A percentile compares a stretch with the other conserved stretches of the same genome.
phyloP scores from a whole-genome alignment of 2,329 filamentous ascomycete genomes.

The Falciphora oryzae region DNA sequence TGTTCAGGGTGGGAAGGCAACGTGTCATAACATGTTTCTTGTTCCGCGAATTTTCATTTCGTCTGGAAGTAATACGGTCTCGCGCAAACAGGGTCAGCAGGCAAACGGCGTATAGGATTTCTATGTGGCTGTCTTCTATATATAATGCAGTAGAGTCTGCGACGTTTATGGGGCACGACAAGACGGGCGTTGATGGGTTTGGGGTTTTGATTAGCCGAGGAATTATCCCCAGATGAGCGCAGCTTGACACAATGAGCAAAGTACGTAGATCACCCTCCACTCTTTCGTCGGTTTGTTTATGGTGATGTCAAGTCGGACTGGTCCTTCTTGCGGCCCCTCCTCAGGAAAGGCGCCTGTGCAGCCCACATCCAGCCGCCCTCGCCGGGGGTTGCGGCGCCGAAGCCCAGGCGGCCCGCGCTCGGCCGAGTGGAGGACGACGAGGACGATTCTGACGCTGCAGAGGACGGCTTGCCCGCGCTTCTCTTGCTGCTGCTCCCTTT shows the following conservation, averaged over 20 bases:
- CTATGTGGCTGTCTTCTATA: neutral
- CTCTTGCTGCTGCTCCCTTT: neutral
- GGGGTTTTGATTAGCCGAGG: neutral
- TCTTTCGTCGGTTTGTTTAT: neutral
- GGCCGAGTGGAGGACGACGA: neutral
- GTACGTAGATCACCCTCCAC: neutral
- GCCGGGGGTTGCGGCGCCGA: constrained; percentile 10
- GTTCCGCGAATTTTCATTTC: neutral
- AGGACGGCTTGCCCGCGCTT: neutral
- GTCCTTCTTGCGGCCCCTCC: constrained; percentile 3
- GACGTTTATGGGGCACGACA: neutral
- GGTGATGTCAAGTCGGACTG: neutral
- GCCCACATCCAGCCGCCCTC: constrained; percentile 7
- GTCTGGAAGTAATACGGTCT: neutral
- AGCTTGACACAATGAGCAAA: neutral
- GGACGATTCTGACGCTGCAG: neutral
- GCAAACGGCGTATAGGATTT: neutral
- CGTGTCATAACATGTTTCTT: too few relatives aligned
- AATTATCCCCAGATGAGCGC: too few relatives aligned
- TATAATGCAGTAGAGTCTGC: neutral
- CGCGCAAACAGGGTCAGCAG: neutral
- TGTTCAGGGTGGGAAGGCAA: too few relatives aligned
- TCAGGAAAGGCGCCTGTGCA: constrained; percentile 10
- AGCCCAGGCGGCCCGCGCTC: neutral
- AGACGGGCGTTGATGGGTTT: neutral